Base-by-base conservation (phyloP, 1,284 basidiomycete species). In the Ustilago shanxiensis region DNA sequence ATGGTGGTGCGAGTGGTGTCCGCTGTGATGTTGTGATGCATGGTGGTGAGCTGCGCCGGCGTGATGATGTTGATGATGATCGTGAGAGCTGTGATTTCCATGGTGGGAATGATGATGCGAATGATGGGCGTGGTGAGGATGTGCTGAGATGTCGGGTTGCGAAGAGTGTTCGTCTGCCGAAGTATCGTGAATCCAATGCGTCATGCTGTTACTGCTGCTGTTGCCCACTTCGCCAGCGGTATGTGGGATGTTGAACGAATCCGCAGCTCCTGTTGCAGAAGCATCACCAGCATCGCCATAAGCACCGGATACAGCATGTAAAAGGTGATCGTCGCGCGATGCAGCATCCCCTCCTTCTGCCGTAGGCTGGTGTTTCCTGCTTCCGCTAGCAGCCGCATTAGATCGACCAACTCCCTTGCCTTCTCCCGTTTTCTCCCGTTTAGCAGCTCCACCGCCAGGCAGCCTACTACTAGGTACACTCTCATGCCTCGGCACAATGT, bases 401-500 rank as follows among this genome's bases (percentile, higher is more conserved):
- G 75, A 60, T 26, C 71, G 60, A 24, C 41, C 65, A 0, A 70
- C 53, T 13, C 72, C 58, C 31, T 66, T 70, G 44, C 68, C 76
- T 28, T 78, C 72, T 20, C 68, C 76, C 29, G 72, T 78, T 66
- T 71, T 78, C 35, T 78, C 76, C 1, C 72, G 47, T 47, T 75
- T 78, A 2, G 76, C 72, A 16, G 71, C 72, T 7, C 72, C 68
- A 49, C 72, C 72, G 2, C 76, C 76, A 2, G 76, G 76, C 58
- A 78, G 28, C 28, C 72, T 60, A 49, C 76, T 78, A 13, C 65
- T 65, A 4, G 72, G 77, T 13, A 82, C 71, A 54, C 78, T 80
- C 57, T 83, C 81, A 47, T 81, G 73, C 51, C 80, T 47, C 11
- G 84, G 82, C 11, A 86, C 81, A 39, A 86, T 78, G 56, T 86